Evolutionary conservation across 257 asterid species (phyloP).

Genomic region (Solanum piurae): DNA sequence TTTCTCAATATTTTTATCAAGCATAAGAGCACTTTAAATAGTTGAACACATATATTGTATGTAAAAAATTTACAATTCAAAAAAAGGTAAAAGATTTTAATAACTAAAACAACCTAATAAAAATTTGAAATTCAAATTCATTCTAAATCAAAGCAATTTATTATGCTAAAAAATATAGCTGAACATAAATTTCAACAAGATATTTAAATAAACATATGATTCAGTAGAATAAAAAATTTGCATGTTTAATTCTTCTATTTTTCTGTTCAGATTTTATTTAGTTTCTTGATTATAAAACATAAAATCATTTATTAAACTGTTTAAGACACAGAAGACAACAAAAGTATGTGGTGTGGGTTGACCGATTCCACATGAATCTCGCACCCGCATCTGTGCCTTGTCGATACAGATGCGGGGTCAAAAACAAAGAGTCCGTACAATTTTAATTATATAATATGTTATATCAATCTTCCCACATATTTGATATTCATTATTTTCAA

Average conservation of each 20-base stretch:
- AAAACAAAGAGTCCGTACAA: background rate
- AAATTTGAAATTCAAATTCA: background rate
- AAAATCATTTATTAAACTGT: background rate
- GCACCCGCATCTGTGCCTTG: too few species aligned
- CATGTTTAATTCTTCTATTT: background rate
- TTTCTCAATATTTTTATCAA: background rate
- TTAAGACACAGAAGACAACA: too few species aligned
- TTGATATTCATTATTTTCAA: too few species aligned
- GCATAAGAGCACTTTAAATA: background rate
- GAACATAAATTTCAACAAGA: background rate
- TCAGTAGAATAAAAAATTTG: background rate
- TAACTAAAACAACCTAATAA: background rate
- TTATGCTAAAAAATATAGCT: background rate
- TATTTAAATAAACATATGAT: background rate
- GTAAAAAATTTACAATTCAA: background rate
- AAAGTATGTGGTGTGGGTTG: too few species aligned
- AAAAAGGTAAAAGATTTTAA: too few species aligned
- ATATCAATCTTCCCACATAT: background rate
- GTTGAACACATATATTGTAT: background rate
- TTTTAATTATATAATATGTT: too few species aligned
- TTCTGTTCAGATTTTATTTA: background rate
- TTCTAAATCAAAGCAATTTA: background rate
- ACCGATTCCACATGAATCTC: too few species aligned
- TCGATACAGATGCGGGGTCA: too few species aligned
- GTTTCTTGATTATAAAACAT: background rate